Conservation (phyloP, 371 early-diverging fungal genomes). For the Smittium culicis region DNA sequence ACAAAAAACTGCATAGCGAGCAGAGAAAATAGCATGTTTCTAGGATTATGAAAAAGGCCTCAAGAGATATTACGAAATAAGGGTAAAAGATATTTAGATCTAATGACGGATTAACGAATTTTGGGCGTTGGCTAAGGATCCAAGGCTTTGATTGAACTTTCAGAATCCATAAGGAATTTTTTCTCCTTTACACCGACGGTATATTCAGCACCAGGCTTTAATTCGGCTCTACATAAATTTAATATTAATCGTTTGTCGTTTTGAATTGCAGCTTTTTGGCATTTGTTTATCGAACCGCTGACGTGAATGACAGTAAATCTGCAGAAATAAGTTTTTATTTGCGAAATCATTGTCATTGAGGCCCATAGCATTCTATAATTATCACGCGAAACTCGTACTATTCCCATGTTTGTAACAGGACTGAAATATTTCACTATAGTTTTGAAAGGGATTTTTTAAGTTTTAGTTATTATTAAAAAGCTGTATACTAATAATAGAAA, state of each 20-base stretch:
- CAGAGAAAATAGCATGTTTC: too few species aligned
- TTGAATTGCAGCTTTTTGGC: slow-evolving; percentile 38
- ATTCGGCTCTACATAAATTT: neutral
- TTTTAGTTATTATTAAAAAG: too few species aligned
- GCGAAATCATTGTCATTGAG: slow-evolving; percentile 38
- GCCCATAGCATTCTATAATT: slow-evolving; percentile 41
- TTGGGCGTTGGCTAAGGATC: too few species aligned
- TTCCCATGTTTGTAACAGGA: slow-evolving; percentile 42
- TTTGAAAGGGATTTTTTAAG: too few species aligned
- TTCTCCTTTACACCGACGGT: neutral
- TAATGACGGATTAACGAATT: too few species aligned
- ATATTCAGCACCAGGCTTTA: neutral
- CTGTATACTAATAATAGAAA: too few species aligned
- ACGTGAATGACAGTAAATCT: slow-evolving; percentile 41
- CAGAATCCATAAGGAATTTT: neutral
- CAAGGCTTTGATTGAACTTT: neutral
- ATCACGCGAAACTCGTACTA: slow-evolving; percentile 45
- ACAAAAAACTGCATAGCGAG: too few species aligned
- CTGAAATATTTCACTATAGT: slow-evolving; percentile 45
- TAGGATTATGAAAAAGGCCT: too few species aligned
- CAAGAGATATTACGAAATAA: too few species aligned
- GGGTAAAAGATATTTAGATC: too few species aligned
- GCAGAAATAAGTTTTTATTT: slow-evolving; percentile 31
- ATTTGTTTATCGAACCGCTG: slow-evolving; percentile 44
- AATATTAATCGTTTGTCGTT: slow-evolving; percentile 36